These are phyloP conservation scores for Remersonia thermophila DNA, from an alignment of 2,329 filamentous ascomycete genomes.

Conservation along the genomic window DNA sequence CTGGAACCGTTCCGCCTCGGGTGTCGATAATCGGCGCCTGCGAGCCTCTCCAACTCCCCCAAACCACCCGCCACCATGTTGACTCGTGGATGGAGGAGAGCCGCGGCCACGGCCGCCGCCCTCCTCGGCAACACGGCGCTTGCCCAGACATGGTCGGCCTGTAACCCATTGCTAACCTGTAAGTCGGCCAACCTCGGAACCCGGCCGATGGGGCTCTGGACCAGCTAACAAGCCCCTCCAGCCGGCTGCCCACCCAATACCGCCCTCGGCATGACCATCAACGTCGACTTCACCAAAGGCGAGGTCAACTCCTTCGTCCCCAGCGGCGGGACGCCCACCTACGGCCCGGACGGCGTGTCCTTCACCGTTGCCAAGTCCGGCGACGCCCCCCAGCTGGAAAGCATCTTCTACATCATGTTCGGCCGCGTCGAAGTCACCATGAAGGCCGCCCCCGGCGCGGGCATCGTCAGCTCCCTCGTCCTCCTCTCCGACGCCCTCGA, in stretches of 20 bases:
- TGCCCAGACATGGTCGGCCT: slow-evolving; percentile 23
- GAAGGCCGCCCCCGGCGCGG: slow-evolving; percentile 75
- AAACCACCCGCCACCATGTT: slow-evolving; percentile 13
- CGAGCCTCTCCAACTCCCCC: too few relatives aligned
- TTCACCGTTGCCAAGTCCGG: slow-evolving; percentile 71
- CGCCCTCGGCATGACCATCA: slow-evolving; percentile 70
- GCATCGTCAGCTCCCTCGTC: slow-evolving; percentile 87
- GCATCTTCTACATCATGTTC: slow-evolving; percentile 99
- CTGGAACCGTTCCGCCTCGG: too few relatives aligned
- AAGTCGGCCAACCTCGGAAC: slow-evolving; percentile 9
- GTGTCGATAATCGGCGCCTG: too few relatives aligned
- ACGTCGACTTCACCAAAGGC: slow-evolving; percentile 72
- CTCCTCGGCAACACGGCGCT: slow-evolving; percentile 10
- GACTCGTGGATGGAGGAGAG: slow-evolving; percentile 12
- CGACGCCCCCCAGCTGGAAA: slow-evolving; percentile 74
- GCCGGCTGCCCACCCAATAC: slow-evolving; percentile 60
- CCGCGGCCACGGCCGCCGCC: slow-evolving; percentile 13
- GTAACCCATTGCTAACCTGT: slow-evolving; percentile 22
- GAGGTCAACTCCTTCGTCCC: slow-evolving; percentile 66
- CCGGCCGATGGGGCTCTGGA: not conserved
- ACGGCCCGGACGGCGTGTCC: slow-evolving; percentile 61
- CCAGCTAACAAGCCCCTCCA: slow-evolving; percentile 18
- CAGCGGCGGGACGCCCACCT: slow-evolving; percentile 55
- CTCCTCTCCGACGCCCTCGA: slow-evolving; percentile 85
- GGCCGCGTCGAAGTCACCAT: slow-evolving; percentile 77